A percentile compares a stretch with the other conserved stretches of the same genome.
phyloP scores from a whole-genome alignment of 1,284 basidiomycete genomes.

The Cystobasidium slooffiae region DNA sequence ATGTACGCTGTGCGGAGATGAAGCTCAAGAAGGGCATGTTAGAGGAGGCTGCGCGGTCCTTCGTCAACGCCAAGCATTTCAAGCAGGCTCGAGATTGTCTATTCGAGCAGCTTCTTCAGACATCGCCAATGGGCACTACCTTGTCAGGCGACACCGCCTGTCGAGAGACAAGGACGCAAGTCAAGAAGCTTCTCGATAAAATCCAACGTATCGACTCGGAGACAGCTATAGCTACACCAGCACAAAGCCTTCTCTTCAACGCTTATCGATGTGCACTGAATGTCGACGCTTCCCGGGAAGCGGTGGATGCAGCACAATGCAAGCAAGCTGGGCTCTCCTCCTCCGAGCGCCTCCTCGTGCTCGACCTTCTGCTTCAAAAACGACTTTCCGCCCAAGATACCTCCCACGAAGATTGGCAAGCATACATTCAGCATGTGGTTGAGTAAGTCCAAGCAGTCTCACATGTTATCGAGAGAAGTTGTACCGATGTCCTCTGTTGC shows the following conservation, averaged over 20 bases:
- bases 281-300: neutral
- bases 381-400: neutral
- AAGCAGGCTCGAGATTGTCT: neutral
- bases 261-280: neutral
- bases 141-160: neutral
- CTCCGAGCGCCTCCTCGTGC: neutral
- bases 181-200: neutral
- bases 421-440: neutral
- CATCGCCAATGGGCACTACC: neutral
- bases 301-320: neutral
- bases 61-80: neutral
- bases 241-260: neutral
- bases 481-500: no score
- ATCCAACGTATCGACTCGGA: neutral
- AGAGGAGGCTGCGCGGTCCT: neutral
- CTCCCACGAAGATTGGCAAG: neutral
- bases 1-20: conserved; percentile 14
- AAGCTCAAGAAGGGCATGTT: neutral
- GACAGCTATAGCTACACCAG: neutral
- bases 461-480: no score
- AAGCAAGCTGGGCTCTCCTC: neutral
- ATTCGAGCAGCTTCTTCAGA: neutral
- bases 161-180: neutral
- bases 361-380: neutral
- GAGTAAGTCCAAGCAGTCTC: neutral